phyloP scores from a whole-genome alignment of 257 asterid species.

The Fraxinus cuspidata region DNA sequence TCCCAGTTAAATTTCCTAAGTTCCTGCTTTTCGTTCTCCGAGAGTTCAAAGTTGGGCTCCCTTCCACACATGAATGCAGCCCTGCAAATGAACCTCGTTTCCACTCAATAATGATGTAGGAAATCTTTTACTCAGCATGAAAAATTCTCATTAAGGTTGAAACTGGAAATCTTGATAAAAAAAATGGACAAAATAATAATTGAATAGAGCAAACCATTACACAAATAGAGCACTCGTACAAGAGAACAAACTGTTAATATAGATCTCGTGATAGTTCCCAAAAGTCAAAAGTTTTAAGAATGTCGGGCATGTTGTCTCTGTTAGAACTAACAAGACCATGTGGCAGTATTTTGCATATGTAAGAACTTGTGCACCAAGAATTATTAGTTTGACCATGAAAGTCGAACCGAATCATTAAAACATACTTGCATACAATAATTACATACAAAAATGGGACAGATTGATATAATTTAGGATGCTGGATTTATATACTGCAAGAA shows the following conservation, averaged over 20 bases:
- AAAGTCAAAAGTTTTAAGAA: no score
- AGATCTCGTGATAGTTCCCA: not conserved
- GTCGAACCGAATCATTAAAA: not conserved
- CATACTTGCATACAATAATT: not conserved
- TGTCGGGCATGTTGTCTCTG: no score
- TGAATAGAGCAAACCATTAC: no score
- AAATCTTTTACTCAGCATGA: no score
- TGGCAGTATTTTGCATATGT: no score
- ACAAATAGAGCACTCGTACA: not conserved
- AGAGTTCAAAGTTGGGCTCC: conserved; percentile 1
- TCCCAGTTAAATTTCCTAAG: not conserved
- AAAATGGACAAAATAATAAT: no score
- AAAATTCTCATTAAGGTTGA: no score
- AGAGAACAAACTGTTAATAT: not conserved
- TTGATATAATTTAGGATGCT: not conserved
- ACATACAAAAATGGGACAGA: not conserved
- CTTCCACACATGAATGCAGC: conserved; percentile 82
- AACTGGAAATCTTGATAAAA: no score
- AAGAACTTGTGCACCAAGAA: not conserved
- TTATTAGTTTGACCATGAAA: not conserved
- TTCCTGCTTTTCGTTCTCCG: not conserved
- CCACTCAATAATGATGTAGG: no score
- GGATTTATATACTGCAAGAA: not conserved
- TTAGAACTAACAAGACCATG: no score
- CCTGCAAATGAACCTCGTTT: not conserved